phyloP scores from a whole-genome alignment of 2,329 filamentous ascomycete species.

The Leptosphaerulina australis region DNA sequence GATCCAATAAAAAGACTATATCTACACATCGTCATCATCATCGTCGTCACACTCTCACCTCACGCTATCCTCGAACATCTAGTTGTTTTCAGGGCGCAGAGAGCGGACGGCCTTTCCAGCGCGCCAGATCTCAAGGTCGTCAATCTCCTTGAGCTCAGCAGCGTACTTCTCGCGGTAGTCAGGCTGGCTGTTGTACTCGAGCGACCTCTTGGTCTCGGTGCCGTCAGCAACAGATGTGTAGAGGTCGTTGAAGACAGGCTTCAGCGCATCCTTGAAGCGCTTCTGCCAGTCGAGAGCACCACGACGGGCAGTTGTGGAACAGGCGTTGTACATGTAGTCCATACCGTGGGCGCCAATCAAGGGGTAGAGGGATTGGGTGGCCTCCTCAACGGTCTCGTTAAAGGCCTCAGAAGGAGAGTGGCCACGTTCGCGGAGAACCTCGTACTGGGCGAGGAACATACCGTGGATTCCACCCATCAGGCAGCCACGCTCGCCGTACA shows the following conservation, averaged over 20 bases:
- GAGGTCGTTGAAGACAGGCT: conserved; percentile 97
- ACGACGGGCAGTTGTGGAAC: conserved; percentile 97
- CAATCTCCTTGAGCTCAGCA: conserved; percentile 98
- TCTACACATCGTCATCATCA: conserved; percentile 6
- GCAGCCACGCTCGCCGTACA: conserved; percentile 99
- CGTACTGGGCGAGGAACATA: conserved; percentile 99
- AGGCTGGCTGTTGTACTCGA: conserved; percentile 94
- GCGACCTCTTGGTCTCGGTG: conserved; percentile 91
- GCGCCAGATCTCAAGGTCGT: conserved; percentile 97
- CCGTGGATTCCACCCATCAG: conserved; percentile 99
- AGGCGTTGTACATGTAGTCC: conserved; percentile 99
- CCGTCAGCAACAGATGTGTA: conserved; percentile 93
- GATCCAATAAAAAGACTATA: conserved; percentile 12
- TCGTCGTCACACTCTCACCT: too few relatives aligned
- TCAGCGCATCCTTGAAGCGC: conserved; percentile 96
- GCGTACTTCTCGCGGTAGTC: conserved; percentile 98
- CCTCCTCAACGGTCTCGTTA: conserved; percentile 99
- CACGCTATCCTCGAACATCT: conserved; percentile 16
- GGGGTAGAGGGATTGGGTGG: conserved; percentile 96
- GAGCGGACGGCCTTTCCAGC: conserved; percentile 92
- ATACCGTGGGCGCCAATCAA: conserved; percentile 97
- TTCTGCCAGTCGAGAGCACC: conserved; percentile 99
- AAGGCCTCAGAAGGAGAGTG: conserved; percentile 98
- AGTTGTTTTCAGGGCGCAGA: conserved; percentile 50
- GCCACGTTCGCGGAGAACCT: conserved; percentile 98